Evolutionary conservation across 306 rosid species (phyloP).

Genomic region (Potentilla sterilis): DNA sequence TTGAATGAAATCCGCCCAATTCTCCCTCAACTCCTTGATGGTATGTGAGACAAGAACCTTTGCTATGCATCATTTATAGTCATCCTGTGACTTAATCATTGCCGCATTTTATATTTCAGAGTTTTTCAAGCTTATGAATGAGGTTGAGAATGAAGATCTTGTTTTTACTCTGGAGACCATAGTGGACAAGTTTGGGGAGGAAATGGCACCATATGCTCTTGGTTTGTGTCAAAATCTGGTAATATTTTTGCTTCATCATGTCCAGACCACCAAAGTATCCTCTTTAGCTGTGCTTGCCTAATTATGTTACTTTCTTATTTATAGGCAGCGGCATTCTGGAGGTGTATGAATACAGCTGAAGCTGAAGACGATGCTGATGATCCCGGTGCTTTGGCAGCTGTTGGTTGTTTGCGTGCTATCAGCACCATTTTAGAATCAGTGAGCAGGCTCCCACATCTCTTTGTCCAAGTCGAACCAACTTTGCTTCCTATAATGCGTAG

Average conservation of each 20-base stretch:
- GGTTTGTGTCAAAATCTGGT: conserved; percentile 94
- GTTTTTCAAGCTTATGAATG: conserved; percentile 94
- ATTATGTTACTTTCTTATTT: conserved; percentile 2
- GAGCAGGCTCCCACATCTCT: conserved; percentile 90
- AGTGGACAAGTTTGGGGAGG: conserved; percentile 97
- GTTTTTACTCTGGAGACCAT: conserved; percentile 96
- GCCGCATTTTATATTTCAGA: conserved; percentile 44
- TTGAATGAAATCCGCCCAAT: conserved; percentile 88
- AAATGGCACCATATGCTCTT: conserved; percentile 96
- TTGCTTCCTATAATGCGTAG: conserved; percentile 85
- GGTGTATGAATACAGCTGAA: conserved; percentile 92
- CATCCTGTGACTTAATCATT: conserved; percentile 24
- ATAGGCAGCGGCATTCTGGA: conserved; percentile 93
- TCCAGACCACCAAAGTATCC: neutral
- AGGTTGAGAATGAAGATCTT: conserved; percentile 96
- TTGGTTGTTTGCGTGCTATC: conserved; percentile 93
- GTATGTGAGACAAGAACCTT: conserved; percentile 43
- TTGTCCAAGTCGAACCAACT: conserved; percentile 79
- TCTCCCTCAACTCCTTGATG: conserved; percentile 92
- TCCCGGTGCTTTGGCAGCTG: conserved; percentile 91
- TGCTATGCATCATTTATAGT: conserved; percentile 1
- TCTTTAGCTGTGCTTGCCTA: neutral
- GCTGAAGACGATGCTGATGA: conserved; percentile 89
- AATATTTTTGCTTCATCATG: conserved; percentile 22
- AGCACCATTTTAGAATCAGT: conserved; percentile 96